Evolutionary conservation across 2,329 filamentous ascomycete species (phyloP).

Genomic region (Claviceps digitariae): DNA sequence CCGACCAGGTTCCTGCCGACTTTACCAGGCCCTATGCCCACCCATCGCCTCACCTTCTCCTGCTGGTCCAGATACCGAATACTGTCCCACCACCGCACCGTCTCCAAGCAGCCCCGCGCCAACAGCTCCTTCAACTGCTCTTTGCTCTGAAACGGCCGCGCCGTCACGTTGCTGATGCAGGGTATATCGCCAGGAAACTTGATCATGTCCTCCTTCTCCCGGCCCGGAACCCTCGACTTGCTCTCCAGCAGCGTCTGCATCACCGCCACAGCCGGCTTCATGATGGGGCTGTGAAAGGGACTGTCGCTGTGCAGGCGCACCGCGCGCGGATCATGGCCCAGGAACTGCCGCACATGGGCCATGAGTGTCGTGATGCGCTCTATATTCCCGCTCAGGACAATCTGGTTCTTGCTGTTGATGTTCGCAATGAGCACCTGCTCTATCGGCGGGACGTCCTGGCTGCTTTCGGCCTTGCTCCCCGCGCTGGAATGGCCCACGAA

Average conservation of each 20-base stretch:
- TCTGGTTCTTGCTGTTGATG: conserved; percentile 92
- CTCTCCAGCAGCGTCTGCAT: conserved; percentile 56
- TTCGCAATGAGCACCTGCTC: conserved; percentile 86
- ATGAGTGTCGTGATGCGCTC: conserved; percentile 69
- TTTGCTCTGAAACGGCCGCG: conserved; percentile 59
- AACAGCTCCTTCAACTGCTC: conserved; percentile 67
- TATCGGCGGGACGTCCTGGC: conserved; percentile 57
- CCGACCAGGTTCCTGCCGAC: conserved; percentile 87
- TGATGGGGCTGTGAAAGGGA: conserved; percentile 84
- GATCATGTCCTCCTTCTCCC: conserved; percentile 49
- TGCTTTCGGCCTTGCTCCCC: conserved; percentile 55
- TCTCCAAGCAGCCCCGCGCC: conserved; percentile 75
- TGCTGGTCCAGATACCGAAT: conserved; percentile 81
- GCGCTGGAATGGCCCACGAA: conserved; percentile 59
- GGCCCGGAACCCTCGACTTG: conserved; percentile 39
- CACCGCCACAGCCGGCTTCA: conserved; percentile 67
- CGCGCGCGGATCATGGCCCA: conserved; percentile 79
- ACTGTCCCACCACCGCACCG: conserved; percentile 88
- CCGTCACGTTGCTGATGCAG: conserved; percentile 78
- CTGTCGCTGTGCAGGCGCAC: conserved; percentile 77
- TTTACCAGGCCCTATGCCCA: conserved; percentile 87
- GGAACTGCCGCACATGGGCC: conserved; percentile 75
- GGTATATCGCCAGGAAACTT: conserved; percentile 62
- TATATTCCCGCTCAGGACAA: conserved; percentile 81
- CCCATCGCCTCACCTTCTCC: conserved; percentile 67